These are phyloP conservation scores for Aureobasidium sp. DNA, from an alignment of 2,329 filamentous ascomycete genomes.

Conservation along the genomic window DNA sequence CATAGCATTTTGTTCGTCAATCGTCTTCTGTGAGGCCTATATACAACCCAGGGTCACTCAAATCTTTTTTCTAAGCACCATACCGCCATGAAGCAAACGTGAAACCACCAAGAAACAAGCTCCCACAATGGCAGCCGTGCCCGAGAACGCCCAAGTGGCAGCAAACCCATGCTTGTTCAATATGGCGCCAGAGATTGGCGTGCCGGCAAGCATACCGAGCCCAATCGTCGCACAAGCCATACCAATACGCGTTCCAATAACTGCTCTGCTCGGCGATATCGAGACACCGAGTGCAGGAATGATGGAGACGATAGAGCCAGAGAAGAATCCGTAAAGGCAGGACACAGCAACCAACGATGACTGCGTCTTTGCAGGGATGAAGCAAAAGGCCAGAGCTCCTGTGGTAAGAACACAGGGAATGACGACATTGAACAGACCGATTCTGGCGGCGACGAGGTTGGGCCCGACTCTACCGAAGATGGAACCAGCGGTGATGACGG, in stretches of 20 bases:
- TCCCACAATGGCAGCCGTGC: neutral
- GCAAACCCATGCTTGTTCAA: conserved; percentile 19
- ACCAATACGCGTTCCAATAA: conserved; percentile 29
- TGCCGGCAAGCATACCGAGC: conserved; percentile 29
- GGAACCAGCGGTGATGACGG: conserved; percentile 4
- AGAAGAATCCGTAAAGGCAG: conserved; percentile 31
- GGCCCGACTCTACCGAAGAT: conserved; percentile 8
- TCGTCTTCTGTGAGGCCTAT: neutral
- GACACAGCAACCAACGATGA: conserved; percentile 27
- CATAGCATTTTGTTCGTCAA: neutral
- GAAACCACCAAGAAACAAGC: neutral
- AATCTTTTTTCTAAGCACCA: neutral
- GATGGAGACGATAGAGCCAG: conserved; percentile 29
- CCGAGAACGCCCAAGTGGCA: conserved; percentile 8
- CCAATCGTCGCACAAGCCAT: conserved; percentile 30
- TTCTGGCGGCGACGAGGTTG: conserved; percentile 49
- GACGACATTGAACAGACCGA: conserved; percentile 51
- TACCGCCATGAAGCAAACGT: neutral
- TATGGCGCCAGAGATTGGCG: conserved; percentile 30
- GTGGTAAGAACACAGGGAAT: conserved; percentile 35
- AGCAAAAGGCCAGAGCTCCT: conserved; percentile 29
- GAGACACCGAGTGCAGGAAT: conserved; percentile 28
- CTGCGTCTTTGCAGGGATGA: conserved; percentile 26
- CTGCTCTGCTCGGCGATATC: conserved; percentile 27
- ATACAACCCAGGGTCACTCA: neutral